phyloP scores from a whole-genome alignment of 2,329 filamentous ascomycete species.

The Cladosporium cucumerinum region DNA sequence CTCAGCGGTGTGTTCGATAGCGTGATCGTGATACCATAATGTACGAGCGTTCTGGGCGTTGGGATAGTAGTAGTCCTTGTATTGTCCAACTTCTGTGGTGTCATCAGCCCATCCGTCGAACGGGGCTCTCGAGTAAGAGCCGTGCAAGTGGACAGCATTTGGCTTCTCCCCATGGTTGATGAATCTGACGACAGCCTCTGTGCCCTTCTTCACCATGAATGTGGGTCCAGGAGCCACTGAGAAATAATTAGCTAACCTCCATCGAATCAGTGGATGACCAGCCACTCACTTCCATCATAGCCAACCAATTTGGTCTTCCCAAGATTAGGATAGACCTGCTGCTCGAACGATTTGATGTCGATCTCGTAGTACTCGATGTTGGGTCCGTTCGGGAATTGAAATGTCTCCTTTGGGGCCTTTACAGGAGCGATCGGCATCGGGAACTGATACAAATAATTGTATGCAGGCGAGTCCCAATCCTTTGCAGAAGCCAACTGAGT shows the following conservation, averaged over 20 bases:
- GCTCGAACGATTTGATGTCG: slow-evolving; percentile 40
- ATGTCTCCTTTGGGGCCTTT: slow-evolving; percentile 27
- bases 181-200: slow-evolving; percentile 54
- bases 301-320: slow-evolving; percentile 43
- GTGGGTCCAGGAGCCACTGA: slow-evolving; percentile 52
- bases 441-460: slow-evolving; percentile 22
- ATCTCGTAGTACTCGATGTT: slow-evolving; percentile 49
- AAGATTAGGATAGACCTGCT: slow-evolving; percentile 46
- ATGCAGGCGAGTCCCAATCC: slow-evolving; percentile 22
- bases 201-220: slow-evolving; percentile 47
- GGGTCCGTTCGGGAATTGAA: background rate
- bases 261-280: background rate
- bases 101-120: slow-evolving; percentile 56
- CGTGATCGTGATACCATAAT: slow-evolving; percentile 54
- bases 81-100: slow-evolving; percentile 46
- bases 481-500: slow-evolving; percentile 2
- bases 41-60: slow-evolving; percentile 53
- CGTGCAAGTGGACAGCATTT: slow-evolving; percentile 55
- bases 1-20: slow-evolving; percentile 31
- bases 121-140: slow-evolving; percentile 43
- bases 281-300: slow-evolving; percentile 39
- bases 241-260: background rate
- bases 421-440: slow-evolving; percentile 24
- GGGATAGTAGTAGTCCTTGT: slow-evolving; percentile 61
- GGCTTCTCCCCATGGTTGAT: slow-evolving; percentile 49